Evolutionary conservation across 495 filamentous ascomycete genomes (phyloP).

Genomic region (Xylaria sp.): DNA sequence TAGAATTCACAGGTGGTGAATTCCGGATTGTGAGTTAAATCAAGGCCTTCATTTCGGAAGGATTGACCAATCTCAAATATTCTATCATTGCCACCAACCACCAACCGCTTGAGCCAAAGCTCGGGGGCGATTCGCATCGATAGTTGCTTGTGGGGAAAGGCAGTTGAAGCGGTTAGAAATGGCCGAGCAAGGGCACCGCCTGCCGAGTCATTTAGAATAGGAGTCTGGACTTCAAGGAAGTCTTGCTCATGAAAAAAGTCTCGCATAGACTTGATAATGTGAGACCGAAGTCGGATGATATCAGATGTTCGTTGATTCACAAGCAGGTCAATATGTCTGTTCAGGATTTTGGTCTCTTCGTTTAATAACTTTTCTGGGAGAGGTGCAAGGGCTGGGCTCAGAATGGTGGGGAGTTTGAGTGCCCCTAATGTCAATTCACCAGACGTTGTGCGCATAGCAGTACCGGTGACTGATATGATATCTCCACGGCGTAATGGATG

Average conservation of each 20-base stretch:
- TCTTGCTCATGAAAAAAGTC: conserved; percentile 71
- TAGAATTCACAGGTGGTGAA: conserved; percentile 99
- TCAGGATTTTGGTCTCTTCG: conserved; percentile 68
- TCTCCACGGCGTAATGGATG: conserved; percentile 40
- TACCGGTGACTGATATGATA: conserved; percentile 63
- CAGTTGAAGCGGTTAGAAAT: conserved; percentile 77
- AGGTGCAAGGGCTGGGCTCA: conserved; percentile 78
- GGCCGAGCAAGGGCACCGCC: conserved; percentile 87
- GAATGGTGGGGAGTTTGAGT: conserved; percentile 67
- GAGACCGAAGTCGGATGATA: conserved; percentile 73
- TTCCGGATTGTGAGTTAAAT: conserved; percentile 94
- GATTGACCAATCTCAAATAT: conserved; percentile 93
- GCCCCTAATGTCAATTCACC: conserved; percentile 82
- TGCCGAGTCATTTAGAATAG: conserved; percentile 76
- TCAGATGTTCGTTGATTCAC: conserved; percentile 70
- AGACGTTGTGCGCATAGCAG: conserved; percentile 69
- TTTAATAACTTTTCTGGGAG: conserved; percentile 71
- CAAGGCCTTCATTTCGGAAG: conserved; percentile 95
- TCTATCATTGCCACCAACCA: conserved; percentile 86
- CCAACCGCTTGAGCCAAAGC: conserved; percentile 90
- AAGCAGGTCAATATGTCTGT: conserved; percentile 83
- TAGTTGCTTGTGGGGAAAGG: conserved; percentile 71
- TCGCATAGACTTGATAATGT: conserved; percentile 75
- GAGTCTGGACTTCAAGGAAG: conserved; percentile 89
- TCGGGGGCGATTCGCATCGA: conserved; percentile 89